Conservation (phyloP, 768 basidiomycete genomes). For the Amanita thiersii region DNA sequence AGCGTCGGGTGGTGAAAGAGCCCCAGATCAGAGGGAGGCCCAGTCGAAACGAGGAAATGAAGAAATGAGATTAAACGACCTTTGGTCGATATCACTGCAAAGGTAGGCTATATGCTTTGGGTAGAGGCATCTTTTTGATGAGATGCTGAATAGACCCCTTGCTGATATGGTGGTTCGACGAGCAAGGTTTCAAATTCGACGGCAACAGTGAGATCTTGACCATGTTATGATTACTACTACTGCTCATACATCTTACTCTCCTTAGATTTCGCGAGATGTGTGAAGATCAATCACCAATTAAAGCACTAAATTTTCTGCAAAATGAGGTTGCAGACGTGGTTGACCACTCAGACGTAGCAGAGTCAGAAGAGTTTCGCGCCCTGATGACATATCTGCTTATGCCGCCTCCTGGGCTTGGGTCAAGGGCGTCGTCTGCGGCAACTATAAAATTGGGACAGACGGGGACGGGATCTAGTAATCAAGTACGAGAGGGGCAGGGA, state of each 20-base stretch:
- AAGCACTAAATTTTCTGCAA: slow-evolving; percentile 67
- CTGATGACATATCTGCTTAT: slow-evolving; percentile 58
- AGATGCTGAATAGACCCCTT: slow-evolving; percentile 37
- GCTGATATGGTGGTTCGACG: slow-evolving; percentile 56
- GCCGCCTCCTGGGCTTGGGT: slow-evolving; percentile 20
- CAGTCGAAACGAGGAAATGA: slow-evolving; percentile 16
- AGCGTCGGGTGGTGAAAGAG: slow-evolving; percentile 12
- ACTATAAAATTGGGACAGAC: slow-evolving; percentile 9
- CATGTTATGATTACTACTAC: background rate
- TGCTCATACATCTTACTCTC: slow-evolving; percentile 1
- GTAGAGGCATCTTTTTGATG: background rate
- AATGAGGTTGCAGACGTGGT: slow-evolving; percentile 64
- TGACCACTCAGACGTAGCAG: slow-evolving; percentile 54
- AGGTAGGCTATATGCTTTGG: slow-evolving; percentile 35
- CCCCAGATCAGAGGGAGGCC: slow-evolving; percentile 1
- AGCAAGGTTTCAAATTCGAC: slow-evolving; percentile 55
- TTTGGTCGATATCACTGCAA: slow-evolving; percentile 66
- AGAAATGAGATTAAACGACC: slow-evolving; percentile 59
- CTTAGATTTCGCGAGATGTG: slow-evolving; percentile 82
- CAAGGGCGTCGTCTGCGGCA: slow-evolving; percentile 11
- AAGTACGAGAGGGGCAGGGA: slow-evolving; percentile 2
- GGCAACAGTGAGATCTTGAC: slow-evolving; percentile 51
- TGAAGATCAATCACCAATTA: slow-evolving; percentile 48
- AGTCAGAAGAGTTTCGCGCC: slow-evolving; percentile 54
- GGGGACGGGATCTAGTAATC: background rate